Evolutionary conservation across 192 early-diverging fungal species (phyloP), one percentile per base, ranked within the genome.

Genomic region (Coemansia sp.): DNA sequence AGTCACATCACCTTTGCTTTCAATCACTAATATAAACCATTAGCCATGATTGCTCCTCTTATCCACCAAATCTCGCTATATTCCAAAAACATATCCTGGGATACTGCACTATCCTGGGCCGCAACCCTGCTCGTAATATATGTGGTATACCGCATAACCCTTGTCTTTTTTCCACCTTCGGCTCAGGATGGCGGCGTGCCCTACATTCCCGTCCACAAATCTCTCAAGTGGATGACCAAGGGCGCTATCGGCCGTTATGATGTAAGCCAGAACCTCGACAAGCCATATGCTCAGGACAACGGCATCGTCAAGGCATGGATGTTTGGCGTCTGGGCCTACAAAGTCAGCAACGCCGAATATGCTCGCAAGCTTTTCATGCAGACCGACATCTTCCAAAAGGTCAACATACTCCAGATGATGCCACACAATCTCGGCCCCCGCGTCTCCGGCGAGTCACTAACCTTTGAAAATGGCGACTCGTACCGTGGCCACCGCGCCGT

Each of bases 301-400:
- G 73, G 73, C 15, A 62, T 76, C 37, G 73, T 76, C 56, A 76
- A 76, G 64, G 63, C 73, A 11, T 76, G 73, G 73, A 70, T 70
- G 67, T 70, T 70, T 60, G 73, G 73, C 27, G 60, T 55, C 21
- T 76, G 73, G 73, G 62, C 73, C 12, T 77, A 77, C 64, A 77
- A 71, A 49, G 39, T 77, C 27, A 64, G 60, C 57, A 71, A 77
- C 53, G 73, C 49, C 19, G 68, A 78, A 50, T 78, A 71, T 44
- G 74, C 74, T 9, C 68, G 74, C 60, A 67, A 59, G 61, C 68
- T 71, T 19, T 78, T 71, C 21, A 71, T 68, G 74, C 68, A 78
- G 41, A 67, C 74, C 11, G 69, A 71, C 24, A n/a, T 64, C 42
- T 78, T 61, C 65, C 74, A 71, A 53, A 78, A 78, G 55, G 65